phyloP scores from a whole-genome alignment of 129 eudicot species.

The Chrysanthemum lavandulifolium region DNA sequence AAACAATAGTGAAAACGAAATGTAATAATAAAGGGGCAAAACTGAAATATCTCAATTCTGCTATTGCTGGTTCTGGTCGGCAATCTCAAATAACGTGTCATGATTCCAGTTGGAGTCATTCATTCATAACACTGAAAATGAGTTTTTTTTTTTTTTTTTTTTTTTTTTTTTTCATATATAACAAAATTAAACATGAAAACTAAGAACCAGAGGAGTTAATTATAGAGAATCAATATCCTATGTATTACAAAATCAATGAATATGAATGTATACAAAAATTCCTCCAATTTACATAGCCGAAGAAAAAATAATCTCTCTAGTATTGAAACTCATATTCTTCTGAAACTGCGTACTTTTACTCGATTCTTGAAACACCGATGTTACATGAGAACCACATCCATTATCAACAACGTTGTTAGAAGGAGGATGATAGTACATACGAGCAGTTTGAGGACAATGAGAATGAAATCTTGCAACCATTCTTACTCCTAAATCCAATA shows the following conservation, averaged over 20 bases:
- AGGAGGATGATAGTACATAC: conserved; percentile 40
- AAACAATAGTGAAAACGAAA: background rate
- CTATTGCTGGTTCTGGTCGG: background rate
- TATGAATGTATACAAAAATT: background rate
- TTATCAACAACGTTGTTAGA: background rate
- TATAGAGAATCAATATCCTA: background rate
- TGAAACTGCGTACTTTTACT: conserved; percentile 18
- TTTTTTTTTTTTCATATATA: too few relatives aligned
- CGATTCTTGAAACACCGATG: conserved; percentile 16
- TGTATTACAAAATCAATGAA: background rate
- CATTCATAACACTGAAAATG: too few relatives aligned
- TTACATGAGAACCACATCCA: conserved; percentile 18
- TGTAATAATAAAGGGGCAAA: too few relatives aligned
- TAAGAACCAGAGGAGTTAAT: too few relatives aligned
- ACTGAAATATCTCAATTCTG: too few relatives aligned
- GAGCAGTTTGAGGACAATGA: conserved; percentile 41
- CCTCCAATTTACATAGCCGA: conserved; percentile 18
- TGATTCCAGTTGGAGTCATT: background rate
- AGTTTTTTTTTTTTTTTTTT: too few relatives aligned
- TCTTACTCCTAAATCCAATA: conserved; percentile 33
- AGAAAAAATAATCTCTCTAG: conserved; percentile 29
- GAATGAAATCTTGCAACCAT: conserved; percentile 36
- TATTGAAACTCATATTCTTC: conserved; percentile 30
- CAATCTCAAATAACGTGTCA: background rate
- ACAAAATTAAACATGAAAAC: too few relatives aligned